Percentiles rank a stretch among this genome's conserved stretches.
phyloP scores from a whole-genome alignment of 345 rosid species.

The Linum usitatissimum region DNA sequence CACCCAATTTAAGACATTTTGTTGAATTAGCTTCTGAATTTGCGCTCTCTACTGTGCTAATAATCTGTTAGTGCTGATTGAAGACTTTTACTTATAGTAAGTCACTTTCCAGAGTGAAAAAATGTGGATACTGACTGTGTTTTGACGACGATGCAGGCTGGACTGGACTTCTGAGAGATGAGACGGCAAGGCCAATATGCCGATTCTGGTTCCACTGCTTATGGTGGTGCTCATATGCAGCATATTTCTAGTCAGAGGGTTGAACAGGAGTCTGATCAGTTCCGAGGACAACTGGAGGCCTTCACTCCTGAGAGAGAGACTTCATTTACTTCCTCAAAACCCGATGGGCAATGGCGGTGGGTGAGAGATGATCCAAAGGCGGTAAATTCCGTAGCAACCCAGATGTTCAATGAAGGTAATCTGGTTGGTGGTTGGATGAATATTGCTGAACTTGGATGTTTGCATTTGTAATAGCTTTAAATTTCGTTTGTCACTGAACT shows the following conservation, averaged over 20 bases:
- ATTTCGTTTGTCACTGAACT: no score
- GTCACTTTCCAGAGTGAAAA: neutral
- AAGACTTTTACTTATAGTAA: no score
- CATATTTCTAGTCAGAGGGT: slow-evolving; percentile 35
- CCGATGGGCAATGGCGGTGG: slow-evolving; percentile 64
- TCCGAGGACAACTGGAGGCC: slow-evolving; percentile 77
- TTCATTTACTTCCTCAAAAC: slow-evolving; percentile 32
- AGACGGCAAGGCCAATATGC: slow-evolving; percentile 58
- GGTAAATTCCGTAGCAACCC: slow-evolving; percentile 41
- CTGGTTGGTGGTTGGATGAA: neutral
- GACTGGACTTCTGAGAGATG: slow-evolving; percentile 26
- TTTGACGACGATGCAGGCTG: slow-evolving; percentile 10
- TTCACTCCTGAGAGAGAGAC: slow-evolving; percentile 87
- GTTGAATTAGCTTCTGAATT: no score
- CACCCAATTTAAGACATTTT: no score
- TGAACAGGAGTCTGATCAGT: slow-evolving; percentile 40
- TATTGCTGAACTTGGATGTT: neutral
- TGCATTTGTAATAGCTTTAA: neutral
- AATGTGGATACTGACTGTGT: slow-evolving; percentile 4
- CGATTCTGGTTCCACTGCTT: slow-evolving; percentile 43
- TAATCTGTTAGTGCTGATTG: no score
- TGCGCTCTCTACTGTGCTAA: no score
- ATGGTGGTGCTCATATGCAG: slow-evolving; percentile 53
- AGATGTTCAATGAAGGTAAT: slow-evolving; percentile 48
- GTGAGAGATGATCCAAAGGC: slow-evolving; percentile 61